Conservation (phyloP, 768 basidiomycete species). For the Cystofilobasidium capitatum region DNA sequence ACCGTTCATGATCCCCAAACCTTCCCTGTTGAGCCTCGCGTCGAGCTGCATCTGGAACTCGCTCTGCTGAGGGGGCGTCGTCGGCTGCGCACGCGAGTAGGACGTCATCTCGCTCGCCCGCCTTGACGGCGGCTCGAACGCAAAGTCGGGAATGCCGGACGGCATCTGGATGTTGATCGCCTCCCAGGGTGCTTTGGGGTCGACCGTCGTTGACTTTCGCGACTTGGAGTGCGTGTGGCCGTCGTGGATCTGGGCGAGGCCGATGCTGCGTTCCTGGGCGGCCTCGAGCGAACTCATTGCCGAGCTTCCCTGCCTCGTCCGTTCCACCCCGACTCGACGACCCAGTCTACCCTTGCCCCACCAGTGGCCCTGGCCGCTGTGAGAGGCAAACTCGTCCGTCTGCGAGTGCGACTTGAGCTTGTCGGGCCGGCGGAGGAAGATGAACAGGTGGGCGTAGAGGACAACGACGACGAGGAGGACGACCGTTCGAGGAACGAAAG, state of each 20-base stretch:
- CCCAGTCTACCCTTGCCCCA: slow-evolving; percentile 8
- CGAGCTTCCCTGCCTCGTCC: not conserved
- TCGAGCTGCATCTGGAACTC: not conserved
- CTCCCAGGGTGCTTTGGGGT: slow-evolving; percentile 22
- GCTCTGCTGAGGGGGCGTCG: not conserved
- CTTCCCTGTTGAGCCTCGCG: not conserved
- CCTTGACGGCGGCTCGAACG: not conserved
- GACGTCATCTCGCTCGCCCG: not conserved
- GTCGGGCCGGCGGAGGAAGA: slow-evolving; percentile 23
- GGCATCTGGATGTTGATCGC: slow-evolving; percentile 4
- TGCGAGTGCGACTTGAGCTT: not conserved
- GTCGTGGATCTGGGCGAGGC: not conserved
- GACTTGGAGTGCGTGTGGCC: not conserved
- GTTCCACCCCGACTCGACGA: slow-evolving; percentile 5
- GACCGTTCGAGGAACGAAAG: not conserved
- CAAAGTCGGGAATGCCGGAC: slow-evolving; percentile 1
- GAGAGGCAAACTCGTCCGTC: not conserved
- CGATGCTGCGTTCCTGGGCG: not conserved
- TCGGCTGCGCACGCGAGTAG: not conserved
- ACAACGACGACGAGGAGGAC: slow-evolving; percentile 22
- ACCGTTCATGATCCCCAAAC: too few species aligned
- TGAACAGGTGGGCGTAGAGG: slow-evolving; percentile 18
- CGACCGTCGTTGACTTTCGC: not conserved
- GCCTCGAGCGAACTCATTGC: too few species aligned
- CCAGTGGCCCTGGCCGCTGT: not conserved